Evolutionary conservation across 2,329 filamentous ascomycete species (phyloP).

Genomic region (Alternaria metachromatica): DNA sequence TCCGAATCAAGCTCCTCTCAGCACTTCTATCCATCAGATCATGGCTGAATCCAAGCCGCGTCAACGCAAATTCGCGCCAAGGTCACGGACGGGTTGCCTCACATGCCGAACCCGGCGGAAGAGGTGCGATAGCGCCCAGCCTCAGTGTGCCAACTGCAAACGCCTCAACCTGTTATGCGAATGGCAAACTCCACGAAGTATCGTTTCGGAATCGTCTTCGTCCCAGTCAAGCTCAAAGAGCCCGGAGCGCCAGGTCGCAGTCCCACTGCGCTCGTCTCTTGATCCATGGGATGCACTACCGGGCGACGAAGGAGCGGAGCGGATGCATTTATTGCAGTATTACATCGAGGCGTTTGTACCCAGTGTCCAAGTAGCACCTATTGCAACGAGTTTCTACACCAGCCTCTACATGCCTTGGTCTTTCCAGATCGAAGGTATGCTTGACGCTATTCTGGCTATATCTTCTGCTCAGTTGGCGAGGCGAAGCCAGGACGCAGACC

Average conservation of each 20-base stretch:
- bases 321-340: conserved; percentile 42
- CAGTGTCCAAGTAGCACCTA: conserved; percentile 45
- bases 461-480: conserved; percentile 45
- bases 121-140: conserved; percentile 44
- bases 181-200: conserved; percentile 42
- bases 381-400: conserved; percentile 46
- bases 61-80: conserved; percentile 47
- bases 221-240: conserved; percentile 15
- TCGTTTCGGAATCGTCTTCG: conserved; percentile 15
- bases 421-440: conserved; percentile 43
- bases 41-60: conserved; percentile 44
- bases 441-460: conserved; percentile 45
- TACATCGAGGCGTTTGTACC: conserved; percentile 47
- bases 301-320: conserved; percentile 30
- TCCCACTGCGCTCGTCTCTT: conserved; percentile 27
- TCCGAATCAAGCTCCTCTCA: conserved; percentile 7
- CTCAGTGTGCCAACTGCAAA: conserved; percentile 44
- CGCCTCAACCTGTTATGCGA: conserved; percentile 46
- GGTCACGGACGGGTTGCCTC: conserved; percentile 45
- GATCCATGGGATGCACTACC: conserved; percentile 42
- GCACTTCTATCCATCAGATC: conserved; percentile 15
- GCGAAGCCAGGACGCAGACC: conserved; percentile 33
- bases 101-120: conserved; percentile 46
- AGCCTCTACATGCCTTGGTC: conserved; percentile 47
- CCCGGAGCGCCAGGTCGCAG: conserved; percentile 20